These are phyloP conservation scores for Penicillium ucsense DNA, from an alignment of 495 filamentous ascomycete species.

Conservation along the genomic window DNA sequence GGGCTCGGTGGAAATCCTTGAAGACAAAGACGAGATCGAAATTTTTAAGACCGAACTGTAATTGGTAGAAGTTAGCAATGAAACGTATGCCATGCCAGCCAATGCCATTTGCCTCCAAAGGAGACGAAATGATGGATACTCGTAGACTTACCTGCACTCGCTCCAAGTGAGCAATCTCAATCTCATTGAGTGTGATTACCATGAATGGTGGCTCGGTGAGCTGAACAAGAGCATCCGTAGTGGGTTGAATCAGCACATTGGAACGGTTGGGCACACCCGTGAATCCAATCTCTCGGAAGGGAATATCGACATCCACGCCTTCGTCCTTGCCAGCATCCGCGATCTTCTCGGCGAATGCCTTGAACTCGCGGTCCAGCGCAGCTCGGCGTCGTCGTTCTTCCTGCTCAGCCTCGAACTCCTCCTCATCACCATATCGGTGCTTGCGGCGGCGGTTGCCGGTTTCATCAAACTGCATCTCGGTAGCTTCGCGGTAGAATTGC, in stretches of 20 bases:
- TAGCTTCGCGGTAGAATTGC: constrained; percentile 96
- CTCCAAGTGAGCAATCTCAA: constrained; percentile 94
- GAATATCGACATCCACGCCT: constrained; percentile 86
- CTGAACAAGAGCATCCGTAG: constrained; percentile 96
- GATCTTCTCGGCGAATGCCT: constrained; percentile 95
- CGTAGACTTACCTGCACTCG: constrained; percentile 60
- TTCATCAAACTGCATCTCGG: constrained; percentile 97
- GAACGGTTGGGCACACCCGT: constrained; percentile 91
- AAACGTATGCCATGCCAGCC: neutral
- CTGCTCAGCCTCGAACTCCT: constrained; percentile 97
- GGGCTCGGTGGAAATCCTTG: constrained; percentile 84
- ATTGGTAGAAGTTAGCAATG: constrained; percentile 9
- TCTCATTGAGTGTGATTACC: constrained; percentile 87
- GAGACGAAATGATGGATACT: too few relatives aligned
- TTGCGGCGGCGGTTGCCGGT: constrained; percentile 96
- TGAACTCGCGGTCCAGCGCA: constrained; percentile 90
- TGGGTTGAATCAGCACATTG: constrained; percentile 89
- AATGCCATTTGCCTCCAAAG: too few relatives aligned
- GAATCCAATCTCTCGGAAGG: constrained; percentile 93
- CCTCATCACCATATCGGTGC: constrained; percentile 97
- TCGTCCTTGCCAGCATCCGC: constrained; percentile 79
- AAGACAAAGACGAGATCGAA: constrained; percentile 98
- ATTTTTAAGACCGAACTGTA: constrained; percentile 89
- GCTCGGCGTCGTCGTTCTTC: constrained; percentile 86
- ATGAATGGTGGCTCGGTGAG: constrained; percentile 95